Conservation (phyloP, 106 monocot genomes). For the Narthecium ossifragum region DNA sequence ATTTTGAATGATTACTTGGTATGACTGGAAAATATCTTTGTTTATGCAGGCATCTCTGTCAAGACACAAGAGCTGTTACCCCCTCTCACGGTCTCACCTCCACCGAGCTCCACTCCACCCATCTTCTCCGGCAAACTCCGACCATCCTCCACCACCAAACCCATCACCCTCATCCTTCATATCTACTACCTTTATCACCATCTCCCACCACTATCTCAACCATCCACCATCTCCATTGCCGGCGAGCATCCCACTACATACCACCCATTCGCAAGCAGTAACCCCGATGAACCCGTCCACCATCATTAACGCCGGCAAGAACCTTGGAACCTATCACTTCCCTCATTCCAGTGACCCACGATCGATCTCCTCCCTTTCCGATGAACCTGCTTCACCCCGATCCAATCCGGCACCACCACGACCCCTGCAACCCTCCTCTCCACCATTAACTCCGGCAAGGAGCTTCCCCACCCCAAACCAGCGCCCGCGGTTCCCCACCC, state of each 20-base stretch:
- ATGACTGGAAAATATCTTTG: background rate
- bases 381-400: no score
- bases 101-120: slow-evolving; percentile 52
- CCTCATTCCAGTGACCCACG: no score
- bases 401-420: no score
- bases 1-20: background rate
- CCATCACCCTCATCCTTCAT: slow-evolving; percentile 34
- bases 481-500: no score
- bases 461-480: no score
- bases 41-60: slow-evolving; percentile 35
- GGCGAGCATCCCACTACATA: background rate
- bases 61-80: slow-evolving; percentile 50
- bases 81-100: slow-evolving; percentile 27
- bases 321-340: no score
- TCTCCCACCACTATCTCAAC: slow-evolving; percentile 33
- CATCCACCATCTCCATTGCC: background rate
- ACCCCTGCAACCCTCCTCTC: no score
- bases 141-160: slow-evolving; percentile 51
- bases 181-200: slow-evolving; percentile 45
- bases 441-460: no score
- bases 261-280: no score
- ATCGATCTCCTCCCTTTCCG: no score
- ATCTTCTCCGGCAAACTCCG: slow-evolving; percentile 36
- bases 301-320: no score
- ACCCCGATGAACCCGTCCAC: no score